Evolutionary conservation across 2,329 filamentous ascomycete genomes (phyloP).

Genomic region (Magnaporthales sp.): DNA sequence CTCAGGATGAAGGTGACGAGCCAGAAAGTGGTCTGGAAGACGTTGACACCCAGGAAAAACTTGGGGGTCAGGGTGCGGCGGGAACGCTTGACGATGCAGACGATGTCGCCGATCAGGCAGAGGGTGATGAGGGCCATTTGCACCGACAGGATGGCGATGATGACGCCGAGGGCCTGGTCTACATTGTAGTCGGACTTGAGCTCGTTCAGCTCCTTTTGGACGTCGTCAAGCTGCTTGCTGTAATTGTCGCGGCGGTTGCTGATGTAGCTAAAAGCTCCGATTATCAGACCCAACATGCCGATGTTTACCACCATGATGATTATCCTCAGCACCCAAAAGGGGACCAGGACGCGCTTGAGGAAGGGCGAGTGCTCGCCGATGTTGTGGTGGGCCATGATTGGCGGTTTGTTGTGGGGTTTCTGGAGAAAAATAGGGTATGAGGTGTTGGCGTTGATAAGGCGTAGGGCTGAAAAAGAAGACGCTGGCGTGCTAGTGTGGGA

Average conservation of each 20-base stretch:
- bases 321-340: constrained; percentile 24
- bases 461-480: background rate
- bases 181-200: constrained; percentile 11
- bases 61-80: constrained; percentile 19
- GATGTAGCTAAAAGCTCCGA: constrained; percentile 13
- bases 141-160: constrained; percentile 16
- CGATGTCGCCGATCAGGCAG: constrained; percentile 21
- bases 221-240: constrained; percentile 4
- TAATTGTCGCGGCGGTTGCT: constrained; percentile 12
- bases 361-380: constrained; percentile 23
- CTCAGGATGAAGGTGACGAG: constrained; percentile 17
- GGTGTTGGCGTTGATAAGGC: too few species aligned
- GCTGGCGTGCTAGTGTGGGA: background rate
- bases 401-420: background rate
- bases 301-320: constrained; percentile 19
- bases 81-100: constrained; percentile 23
- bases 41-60: constrained; percentile 23
- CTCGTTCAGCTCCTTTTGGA: background rate
- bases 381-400: constrained; percentile 17
- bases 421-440: background rate
- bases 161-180: constrained; percentile 2
- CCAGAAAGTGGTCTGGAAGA: constrained; percentile 19
- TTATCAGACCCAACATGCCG: constrained; percentile 13
- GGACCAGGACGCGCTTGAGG: constrained; percentile 23
- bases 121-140: constrained; percentile 16